Base-by-base conservation (phyloP, 2,329 filamentous ascomycete genomes). In the Xylaria multiplex region DNA sequence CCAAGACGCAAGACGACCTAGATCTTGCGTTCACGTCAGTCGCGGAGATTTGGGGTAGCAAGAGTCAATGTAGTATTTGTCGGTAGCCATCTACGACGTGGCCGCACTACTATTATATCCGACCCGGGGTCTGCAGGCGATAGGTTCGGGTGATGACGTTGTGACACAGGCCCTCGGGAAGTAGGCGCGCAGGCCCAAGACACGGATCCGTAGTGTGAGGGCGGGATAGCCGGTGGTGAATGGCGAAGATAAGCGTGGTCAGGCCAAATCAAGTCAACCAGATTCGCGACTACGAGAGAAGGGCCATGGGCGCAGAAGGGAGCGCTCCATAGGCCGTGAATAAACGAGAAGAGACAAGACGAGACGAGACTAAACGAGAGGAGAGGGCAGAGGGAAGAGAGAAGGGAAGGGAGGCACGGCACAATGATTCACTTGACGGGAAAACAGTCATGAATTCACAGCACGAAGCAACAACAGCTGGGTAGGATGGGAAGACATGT, bases 311-410 rank as follows among this genome's bases (percentile, higher is more conserved):
- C 57, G 63, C 45, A 46, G 50, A 46, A 32, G 54, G 54, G 58
- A 63, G 30, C 40, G 62, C 64, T 71, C 73, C 73, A 73, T 72
- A 57, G 65, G 71, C 69, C 70, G 64, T 64, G 56, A 57, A 69
- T 70, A 69, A 65, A 69, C 67, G 72, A 72, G 59, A 60, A 32
- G 48, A 53, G 24, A 48, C 42, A 45, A 72, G 62, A 60, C 48
- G 48, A 53, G 24, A 48, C 42, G 50, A 14, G 37, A 40, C 37
- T 37, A 8, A 5, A 27, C 27, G 32, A 72, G 61, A 59, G 40
- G 37, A 48, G 24, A 63, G 30, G 48, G 24, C 30, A 6, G 22
- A 54, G 52, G 19, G 19, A 19, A 48, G 24, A 63, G 30, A 48
- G 24, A 43, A 6, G 22, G 48, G 52, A 56, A 49, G 45, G 62